These are phyloP conservation scores for Pichia sp. DNA, from an alignment of 1,139 yeast genomes.

Conservation along the genomic window DNA sequence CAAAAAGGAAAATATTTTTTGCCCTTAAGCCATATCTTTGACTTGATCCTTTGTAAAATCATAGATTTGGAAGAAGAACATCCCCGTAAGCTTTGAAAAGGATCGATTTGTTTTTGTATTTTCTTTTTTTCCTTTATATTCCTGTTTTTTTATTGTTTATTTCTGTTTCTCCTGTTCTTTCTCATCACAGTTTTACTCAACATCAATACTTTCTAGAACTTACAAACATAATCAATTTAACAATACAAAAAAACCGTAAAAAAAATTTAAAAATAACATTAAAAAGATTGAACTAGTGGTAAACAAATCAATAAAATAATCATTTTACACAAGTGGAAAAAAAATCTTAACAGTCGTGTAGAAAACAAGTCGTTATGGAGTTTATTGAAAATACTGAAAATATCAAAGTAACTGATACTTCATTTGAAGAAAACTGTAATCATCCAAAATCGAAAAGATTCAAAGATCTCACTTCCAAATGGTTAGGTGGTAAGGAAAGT, in stretches of 20 bases:
- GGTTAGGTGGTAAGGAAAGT: slow-evolving; percentile 10
- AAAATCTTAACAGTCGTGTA: not conserved
- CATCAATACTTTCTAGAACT: not conserved
- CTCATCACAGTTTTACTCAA: not conserved
- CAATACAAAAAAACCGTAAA: not conserved
- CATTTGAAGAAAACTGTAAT: slow-evolving; percentile 2
- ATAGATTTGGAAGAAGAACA: not conserved
- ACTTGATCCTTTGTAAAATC: not conserved
- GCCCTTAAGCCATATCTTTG: not conserved
- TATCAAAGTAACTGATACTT: not conserved
- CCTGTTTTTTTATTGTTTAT: not conserved
- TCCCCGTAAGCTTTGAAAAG: not conserved
- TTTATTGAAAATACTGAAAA: not conserved
- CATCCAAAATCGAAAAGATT: slow-evolving; percentile 5
- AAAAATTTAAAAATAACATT: not conserved
- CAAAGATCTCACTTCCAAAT: slow-evolving; percentile 10
- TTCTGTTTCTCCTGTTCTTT: not conserved
- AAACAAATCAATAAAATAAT: not conserved
- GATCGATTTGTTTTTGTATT: not conserved
- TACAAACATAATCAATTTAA: not conserved
- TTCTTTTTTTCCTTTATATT: not conserved
- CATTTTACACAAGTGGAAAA: not conserved
- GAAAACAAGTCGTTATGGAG: not conserved
- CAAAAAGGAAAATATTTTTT: not conserved
- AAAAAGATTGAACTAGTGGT: no score